Percentiles rank a stretch among this genome's conserved stretches.
These are phyloP conservation scores for Euphorbia lathyris DNA, from an alignment of 345 rosid genomes.

Conservation along the genomic window DNA sequence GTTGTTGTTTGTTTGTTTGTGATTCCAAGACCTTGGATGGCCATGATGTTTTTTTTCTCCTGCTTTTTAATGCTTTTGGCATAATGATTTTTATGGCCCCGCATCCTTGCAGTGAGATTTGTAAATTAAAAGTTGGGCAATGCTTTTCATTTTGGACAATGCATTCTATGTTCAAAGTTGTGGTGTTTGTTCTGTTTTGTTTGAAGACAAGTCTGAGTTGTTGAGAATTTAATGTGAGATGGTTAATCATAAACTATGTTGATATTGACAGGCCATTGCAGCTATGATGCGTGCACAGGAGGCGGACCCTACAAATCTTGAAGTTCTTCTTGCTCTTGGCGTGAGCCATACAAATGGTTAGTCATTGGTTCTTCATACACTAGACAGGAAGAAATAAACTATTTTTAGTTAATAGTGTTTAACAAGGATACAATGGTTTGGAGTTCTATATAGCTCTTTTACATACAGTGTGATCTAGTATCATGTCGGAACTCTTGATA, in stretches of 20 bases:
- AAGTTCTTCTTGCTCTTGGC: constrained; percentile 98
- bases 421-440: too few species aligned
- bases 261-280: constrained; percentile 80
- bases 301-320: constrained; percentile 92
- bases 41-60: neutral
- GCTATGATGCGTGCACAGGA: constrained; percentile 99
- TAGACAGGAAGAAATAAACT: neutral
- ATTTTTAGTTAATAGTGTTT: constrained; percentile 4
- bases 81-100: neutral
- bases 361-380: constrained; percentile 23
- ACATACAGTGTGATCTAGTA: neutral
- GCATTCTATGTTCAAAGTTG: neutral
- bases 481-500: neutral
- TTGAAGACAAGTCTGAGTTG: neutral
- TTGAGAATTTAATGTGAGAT: neutral
- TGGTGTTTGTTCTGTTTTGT: neutral
- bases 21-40: too few species aligned
- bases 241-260: constrained; percentile 9
- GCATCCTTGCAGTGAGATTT: neutral
- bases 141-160: neutral
- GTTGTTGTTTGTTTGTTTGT: too few species aligned
- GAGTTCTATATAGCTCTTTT: neutral
- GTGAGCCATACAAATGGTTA: constrained; percentile 98
- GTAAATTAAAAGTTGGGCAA: neutral
- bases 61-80: neutral